Evolutionary conservation across 805 yeast genomes (phyloP).

Genomic region (Schwanniomyces vanrijiae): DNA sequence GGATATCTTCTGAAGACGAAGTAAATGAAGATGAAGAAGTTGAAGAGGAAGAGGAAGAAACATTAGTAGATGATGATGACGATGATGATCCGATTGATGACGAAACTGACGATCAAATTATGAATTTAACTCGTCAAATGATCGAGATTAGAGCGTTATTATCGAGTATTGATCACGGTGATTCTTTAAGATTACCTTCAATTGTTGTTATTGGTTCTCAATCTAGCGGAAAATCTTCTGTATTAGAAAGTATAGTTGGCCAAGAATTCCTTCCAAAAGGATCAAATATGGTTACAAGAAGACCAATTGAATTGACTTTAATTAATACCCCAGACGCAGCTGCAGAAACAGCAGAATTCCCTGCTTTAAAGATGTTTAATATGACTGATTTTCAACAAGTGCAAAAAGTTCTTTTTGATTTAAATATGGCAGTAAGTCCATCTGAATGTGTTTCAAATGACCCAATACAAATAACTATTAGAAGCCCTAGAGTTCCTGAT

Average conservation of each 20-base stretch:
- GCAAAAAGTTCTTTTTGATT: slow-evolving; percentile 80
- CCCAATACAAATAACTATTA: slow-evolving; percentile 89
- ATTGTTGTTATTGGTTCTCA: slow-evolving; percentile 98
- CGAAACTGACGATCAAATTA: slow-evolving; percentile 73
- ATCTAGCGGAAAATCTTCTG: slow-evolving; percentile 96
- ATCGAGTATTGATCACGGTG: slow-evolving; percentile 71
- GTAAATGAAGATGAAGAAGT: slow-evolving; percentile 32
- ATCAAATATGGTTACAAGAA: slow-evolving; percentile 94
- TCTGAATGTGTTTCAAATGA: slow-evolving; percentile 86
- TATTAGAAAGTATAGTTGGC: slow-evolving; percentile 95
- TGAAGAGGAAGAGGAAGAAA: slow-evolving; percentile 53
- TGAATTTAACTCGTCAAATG: slow-evolving; percentile 91
- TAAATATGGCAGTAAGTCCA: slow-evolving; percentile 89
- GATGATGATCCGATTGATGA: slow-evolving; percentile 50
- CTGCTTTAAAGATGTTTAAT: slow-evolving; percentile 78
- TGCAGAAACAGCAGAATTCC: slow-evolving; percentile 90
- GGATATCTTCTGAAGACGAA: slow-evolving; percentile 35
- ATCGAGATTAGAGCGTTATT: slow-evolving; percentile 87
- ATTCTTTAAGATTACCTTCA: slow-evolving; percentile 81
- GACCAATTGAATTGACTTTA: slow-evolving; percentile 94
- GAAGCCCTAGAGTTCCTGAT: slow-evolving; percentile 87
- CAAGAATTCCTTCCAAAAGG: slow-evolving; percentile 97
- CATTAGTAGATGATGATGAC: slow-evolving; percentile 38
- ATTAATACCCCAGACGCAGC: slow-evolving; percentile 81
- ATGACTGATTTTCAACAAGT: slow-evolving; percentile 87